phyloP scores from a whole-genome alignment of 345 rosid species.

The Durio zibethinus region DNA sequence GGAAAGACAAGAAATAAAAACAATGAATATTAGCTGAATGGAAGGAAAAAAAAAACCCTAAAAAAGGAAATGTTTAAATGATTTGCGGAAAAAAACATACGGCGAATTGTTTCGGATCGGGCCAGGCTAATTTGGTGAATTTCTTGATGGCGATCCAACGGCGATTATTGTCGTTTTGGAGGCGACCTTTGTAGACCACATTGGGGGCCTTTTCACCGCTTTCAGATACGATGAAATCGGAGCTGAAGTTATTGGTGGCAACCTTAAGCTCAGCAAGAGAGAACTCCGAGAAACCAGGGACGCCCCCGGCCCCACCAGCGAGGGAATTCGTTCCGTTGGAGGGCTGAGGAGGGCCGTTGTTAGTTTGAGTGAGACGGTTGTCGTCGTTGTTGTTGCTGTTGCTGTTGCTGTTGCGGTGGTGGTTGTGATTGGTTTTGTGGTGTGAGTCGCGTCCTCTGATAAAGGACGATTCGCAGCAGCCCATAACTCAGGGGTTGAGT shows the following conservation, averaged over 20 bases:
- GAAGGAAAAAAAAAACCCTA: too few relatives aligned
- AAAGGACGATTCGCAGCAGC: conserved; percentile 58
- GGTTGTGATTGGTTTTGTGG: conserved; percentile 11
- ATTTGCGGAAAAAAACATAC: conserved; percentile 29
- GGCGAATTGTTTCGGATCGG: conserved; percentile 82
- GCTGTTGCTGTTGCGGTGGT: conserved; percentile 1
- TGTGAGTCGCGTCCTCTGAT: conserved; percentile 26
- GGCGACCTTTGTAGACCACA: conserved; percentile 71
- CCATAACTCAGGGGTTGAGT: conserved; percentile 48
- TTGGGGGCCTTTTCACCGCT: conserved; percentile 78
- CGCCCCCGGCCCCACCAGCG: conserved; percentile 26
- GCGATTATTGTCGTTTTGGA: conserved; percentile 38
- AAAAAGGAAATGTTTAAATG: background rate
- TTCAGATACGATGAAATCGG: conserved; percentile 70
- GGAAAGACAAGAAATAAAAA: background rate
- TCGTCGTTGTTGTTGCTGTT: too few relatives aligned
- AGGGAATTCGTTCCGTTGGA: conserved; percentile 26
- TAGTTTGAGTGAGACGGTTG: conserved; percentile 15
- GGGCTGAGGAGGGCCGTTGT: conserved; percentile 17
- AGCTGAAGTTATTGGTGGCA: conserved; percentile 78
- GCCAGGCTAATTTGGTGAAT: conserved; percentile 79
- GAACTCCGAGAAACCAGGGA: conserved; percentile 58
- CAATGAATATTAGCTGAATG: background rate
- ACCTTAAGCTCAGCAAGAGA: conserved; percentile 65
- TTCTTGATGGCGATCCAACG: conserved; percentile 79